Evolutionary conservation across 345 rosid genomes (phyloP).

Genomic region (Bretschneidera sinensis): DNA sequence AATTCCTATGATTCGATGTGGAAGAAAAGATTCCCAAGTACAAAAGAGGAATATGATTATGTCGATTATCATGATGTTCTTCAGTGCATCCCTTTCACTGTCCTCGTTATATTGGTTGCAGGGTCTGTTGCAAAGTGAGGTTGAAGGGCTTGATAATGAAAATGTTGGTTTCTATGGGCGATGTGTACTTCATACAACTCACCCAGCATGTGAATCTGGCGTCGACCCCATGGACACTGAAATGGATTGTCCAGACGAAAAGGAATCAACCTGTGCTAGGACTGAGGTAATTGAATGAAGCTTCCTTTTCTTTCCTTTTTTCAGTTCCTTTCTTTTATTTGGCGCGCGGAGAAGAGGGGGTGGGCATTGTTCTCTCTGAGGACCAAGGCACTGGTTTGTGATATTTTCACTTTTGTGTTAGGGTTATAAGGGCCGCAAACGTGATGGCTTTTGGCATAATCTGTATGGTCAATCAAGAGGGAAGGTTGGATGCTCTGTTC

Average conservation of each 20-base stretch:
- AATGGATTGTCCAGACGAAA: constrained; percentile 15
- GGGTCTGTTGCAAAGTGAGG: constrained; percentile 54
- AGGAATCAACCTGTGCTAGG: constrained; percentile 41
- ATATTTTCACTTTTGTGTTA: constrained; percentile 14
- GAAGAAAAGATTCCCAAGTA: too few relatives aligned
- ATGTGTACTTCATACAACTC: constrained; percentile 34
- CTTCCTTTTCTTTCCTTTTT: background rate
- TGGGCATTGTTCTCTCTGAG: background rate
- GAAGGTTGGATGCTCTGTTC: constrained; percentile 40
- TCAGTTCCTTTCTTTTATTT: too few relatives aligned
- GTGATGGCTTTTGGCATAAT: constrained; percentile 39
- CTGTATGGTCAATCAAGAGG: constrained; percentile 24
- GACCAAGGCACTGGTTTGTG: constrained; percentile 2
- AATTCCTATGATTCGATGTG: too few relatives aligned
- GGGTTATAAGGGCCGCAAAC: constrained; percentile 52
- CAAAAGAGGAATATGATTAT: too few relatives aligned
- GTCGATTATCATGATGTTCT: too few relatives aligned
- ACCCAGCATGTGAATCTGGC: constrained; percentile 17
- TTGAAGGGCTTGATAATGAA: constrained; percentile 41
- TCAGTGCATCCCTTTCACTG: too few relatives aligned
- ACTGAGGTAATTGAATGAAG: constrained; percentile 35
- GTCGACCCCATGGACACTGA: constrained; percentile 16
- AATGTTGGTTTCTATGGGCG: constrained; percentile 48
- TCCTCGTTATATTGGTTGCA: constrained; percentile 10
- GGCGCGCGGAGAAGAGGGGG: background rate